A percentile compares a stretch with the other conserved stretches of the same genome.
Conservation (phyloP, 2,329 filamentous ascomycete genomes). For the Botryotinia narcissicola region DNA sequence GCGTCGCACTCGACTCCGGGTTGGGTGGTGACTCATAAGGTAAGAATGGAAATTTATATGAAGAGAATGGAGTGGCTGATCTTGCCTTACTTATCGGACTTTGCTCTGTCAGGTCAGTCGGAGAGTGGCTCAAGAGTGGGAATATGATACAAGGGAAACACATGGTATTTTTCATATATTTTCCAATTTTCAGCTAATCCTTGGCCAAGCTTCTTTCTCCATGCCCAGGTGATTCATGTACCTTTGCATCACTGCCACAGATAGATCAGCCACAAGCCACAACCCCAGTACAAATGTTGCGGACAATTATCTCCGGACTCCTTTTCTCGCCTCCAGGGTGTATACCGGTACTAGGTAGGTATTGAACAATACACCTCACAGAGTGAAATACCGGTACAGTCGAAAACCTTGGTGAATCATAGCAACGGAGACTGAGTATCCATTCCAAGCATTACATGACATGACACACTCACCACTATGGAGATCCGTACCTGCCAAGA, state of each 20-base stretch:
- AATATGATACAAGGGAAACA: neutral
- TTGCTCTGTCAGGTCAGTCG: neutral
- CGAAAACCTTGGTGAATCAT: neutral
- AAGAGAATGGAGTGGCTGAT: neutral
- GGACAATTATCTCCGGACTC: neutral
- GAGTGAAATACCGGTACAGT: neutral
- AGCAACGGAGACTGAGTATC: neutral
- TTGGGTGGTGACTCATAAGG: neutral
- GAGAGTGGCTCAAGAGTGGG: neutral
- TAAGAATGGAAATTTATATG: neutral
- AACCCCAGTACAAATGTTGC: neutral
- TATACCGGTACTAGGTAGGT: too few species aligned
- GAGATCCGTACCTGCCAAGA: neutral
- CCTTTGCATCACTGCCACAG: neutral
- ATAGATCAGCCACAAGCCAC: neutral
- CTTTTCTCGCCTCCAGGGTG: neutral
- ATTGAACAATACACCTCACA: too few species aligned
- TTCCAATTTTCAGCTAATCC: neutral
- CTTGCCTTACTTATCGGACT: neutral
- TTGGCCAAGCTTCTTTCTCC: neutral
- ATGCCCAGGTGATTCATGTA: neutral
- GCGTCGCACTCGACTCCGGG: neutral
- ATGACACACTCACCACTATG: neutral
- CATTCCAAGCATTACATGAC: neutral
- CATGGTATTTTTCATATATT: neutral